Base-by-base conservation (phyloP, 768 basidiomycete species). In the Boletus barrowsii region DNA sequence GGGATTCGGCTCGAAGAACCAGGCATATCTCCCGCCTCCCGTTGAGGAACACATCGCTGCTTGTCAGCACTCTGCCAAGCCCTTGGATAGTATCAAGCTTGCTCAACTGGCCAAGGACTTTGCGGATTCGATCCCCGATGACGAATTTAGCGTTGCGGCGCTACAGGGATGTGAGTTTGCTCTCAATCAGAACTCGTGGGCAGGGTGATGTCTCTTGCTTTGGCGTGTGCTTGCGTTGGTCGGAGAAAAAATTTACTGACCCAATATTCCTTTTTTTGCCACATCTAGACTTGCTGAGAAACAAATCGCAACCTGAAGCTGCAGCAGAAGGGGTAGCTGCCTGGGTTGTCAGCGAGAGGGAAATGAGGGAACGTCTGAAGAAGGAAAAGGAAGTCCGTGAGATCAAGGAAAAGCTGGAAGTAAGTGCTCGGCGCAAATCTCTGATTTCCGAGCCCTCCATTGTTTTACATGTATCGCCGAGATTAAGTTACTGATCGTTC, bases 71-170 rank as follows among this genome's bases (percentile, higher is more conserved):
- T 79, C 80, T 11, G 82, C 83, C 41, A 80, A 82, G 56, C 84
- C 88, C 10, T 75, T 92, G 55, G 83, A 85, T 63, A 81, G 78
- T 51, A 74, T 73, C 61, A 84, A 81, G 54, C 76, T 93, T 24
- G 83, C 81, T 26, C 62, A 71, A n/a, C 76, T 94, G 15, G 91
- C 90, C 10, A 83, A 87, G 74, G 64, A 76, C 54, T 95, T 95
- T 64, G 89, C 90, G 5, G 88, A 90, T 57, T 75, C 82, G 22
- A 83, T 95, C 20, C 91, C 93, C 0, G 88, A 92, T 36, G 85
- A 87, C 39, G 88, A 90, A 73, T 91, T 94, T 66, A 90, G 88
- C 64, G 88, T 94, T 51, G 93, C 93, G 18, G 87, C 90, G 53
- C 75, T 97, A 50, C 93, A 95, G 73, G 93, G 91, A 69, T 93